Conservation (phyloP, 2,329 filamentous ascomycete genomes). For the Beauveria medogensis region DNA sequence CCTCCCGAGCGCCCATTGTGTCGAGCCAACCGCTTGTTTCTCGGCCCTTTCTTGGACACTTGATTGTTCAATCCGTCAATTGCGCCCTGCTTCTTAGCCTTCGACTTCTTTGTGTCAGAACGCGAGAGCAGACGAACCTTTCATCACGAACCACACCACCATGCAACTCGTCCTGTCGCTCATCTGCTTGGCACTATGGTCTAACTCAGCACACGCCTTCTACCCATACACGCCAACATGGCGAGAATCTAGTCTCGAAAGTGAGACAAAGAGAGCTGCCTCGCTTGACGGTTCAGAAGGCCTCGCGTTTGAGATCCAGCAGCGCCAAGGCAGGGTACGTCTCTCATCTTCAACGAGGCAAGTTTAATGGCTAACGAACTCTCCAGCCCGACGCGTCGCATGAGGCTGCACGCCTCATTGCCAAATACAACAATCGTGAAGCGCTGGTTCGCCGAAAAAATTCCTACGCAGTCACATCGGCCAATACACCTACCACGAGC, state of each 20-base stretch:
- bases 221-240: slow-evolving; percentile 35
- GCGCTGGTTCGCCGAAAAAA: slow-evolving; percentile 28
- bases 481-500: slow-evolving; percentile 34
- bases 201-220: slow-evolving; percentile 38
- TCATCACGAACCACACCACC: neutral
- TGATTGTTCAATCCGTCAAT: neutral
- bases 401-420: slow-evolving; percentile 29
- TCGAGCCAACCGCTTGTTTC: neutral
- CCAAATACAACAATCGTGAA: slow-evolving; percentile 28
- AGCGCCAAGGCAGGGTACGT: slow-evolving; percentile 26
- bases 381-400: slow-evolving; percentile 25
- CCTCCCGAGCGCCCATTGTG: neutral
- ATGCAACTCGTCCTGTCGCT: slow-evolving; percentile 35
- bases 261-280: slow-evolving; percentile 19
- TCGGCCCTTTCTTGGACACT: neutral
- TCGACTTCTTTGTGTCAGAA: neutral
- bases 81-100: too few species aligned
- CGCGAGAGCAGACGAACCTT: neutral
- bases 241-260: slow-evolving; percentile 18
- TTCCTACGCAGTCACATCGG: slow-evolving; percentile 38
- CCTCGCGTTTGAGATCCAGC: slow-evolving; percentile 35
- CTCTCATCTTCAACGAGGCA: neutral
- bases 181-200: slow-evolving; percentile 41
- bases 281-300: slow-evolving; percentile 14
- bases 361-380: neutral